phyloP scores from a whole-genome alignment of 345 rosid species.

The Heritiera fomes region DNA sequence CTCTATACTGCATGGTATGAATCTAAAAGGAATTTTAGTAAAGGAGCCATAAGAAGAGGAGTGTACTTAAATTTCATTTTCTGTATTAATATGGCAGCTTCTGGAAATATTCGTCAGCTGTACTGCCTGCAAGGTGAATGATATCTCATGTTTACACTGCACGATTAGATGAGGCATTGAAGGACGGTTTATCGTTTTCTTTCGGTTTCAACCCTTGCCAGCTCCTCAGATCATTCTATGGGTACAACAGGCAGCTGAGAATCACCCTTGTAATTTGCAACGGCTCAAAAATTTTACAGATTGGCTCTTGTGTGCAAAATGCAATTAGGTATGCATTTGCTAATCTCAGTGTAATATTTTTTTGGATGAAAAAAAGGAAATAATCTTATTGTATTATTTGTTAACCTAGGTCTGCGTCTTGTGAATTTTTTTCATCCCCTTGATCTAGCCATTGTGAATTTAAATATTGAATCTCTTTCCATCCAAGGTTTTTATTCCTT shows the following conservation, averaged over 20 bases:
- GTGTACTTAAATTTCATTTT: constrained; percentile 1
- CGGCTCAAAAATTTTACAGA: constrained; percentile 21
- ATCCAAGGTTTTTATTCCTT: neutral
- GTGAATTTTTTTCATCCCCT: constrained; percentile 24
- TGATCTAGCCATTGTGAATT: constrained; percentile 22
- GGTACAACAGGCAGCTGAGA: constrained; percentile 29
- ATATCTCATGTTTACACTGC: constrained; percentile 17
- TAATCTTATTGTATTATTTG: constrained; percentile 30
- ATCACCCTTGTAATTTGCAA: constrained; percentile 20
- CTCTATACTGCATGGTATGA: neutral
- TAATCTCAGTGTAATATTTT: constrained; percentile 33
- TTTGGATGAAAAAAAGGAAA: constrained; percentile 17
- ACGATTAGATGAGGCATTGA: constrained; percentile 21
- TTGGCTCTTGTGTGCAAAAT: constrained; percentile 26
- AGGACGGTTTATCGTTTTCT: constrained; percentile 23
- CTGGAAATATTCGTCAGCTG: constrained; percentile 97
- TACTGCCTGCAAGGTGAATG: constrained; percentile 96
- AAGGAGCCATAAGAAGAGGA: constrained; percentile 26
- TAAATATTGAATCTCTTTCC: neutral
- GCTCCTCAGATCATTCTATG: constrained; percentile 17
- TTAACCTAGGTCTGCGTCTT: constrained; percentile 33
- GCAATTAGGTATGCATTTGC: constrained; percentile 25
- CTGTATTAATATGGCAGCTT: constrained; percentile 51
- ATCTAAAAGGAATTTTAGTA: neutral
- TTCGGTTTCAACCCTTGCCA: constrained; percentile 31